Percentiles rank a stretch among this genome's conserved stretches.
phyloP scores from a whole-genome alignment of 1,139 yeast species.

The Pichia sp. region DNA sequence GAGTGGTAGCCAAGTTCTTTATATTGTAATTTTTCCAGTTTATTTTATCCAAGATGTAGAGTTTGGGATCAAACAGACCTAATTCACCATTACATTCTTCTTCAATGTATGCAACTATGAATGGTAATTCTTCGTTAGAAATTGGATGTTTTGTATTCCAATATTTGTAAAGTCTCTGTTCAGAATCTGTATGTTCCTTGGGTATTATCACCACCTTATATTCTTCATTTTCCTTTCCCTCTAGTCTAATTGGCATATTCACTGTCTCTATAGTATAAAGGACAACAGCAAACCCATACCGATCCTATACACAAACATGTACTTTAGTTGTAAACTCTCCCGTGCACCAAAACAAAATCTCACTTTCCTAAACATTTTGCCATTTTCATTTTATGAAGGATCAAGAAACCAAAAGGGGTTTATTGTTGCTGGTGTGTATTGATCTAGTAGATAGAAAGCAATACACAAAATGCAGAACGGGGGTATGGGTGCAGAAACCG shows the following conservation, averaged over 20 bases:
- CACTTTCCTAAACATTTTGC: background rate
- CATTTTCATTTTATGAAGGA: background rate
- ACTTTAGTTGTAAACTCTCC: background rate
- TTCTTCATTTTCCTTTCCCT: background rate
- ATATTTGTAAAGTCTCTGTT: background rate
- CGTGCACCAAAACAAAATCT: background rate
- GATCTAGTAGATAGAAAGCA: background rate
- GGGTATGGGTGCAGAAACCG: conserved; percentile 2
- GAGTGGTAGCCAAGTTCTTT: conserved; percentile 4
- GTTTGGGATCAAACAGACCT: no score
- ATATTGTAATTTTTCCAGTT: conserved; percentile 10
- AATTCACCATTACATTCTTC: no score
- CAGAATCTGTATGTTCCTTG: background rate
- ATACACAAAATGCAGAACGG: conserved; percentile 7
- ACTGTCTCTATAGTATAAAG: background rate
- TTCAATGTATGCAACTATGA: background rate
- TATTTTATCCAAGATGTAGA: conserved; percentile 31
- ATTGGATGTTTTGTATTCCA: conserved; percentile 7
- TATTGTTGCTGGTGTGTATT: background rate
- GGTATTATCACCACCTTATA: conserved; percentile 7
- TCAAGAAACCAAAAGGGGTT: background rate
- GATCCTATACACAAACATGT: background rate
- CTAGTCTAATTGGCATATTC: background rate
- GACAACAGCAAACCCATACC: no score
- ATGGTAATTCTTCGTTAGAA: background rate